Evolutionary conservation across 2,329 filamentous ascomycete genomes (phyloP), one percentile per base, ranked within the genome.

Genomic region (Leptosphaerulina australis): DNA sequence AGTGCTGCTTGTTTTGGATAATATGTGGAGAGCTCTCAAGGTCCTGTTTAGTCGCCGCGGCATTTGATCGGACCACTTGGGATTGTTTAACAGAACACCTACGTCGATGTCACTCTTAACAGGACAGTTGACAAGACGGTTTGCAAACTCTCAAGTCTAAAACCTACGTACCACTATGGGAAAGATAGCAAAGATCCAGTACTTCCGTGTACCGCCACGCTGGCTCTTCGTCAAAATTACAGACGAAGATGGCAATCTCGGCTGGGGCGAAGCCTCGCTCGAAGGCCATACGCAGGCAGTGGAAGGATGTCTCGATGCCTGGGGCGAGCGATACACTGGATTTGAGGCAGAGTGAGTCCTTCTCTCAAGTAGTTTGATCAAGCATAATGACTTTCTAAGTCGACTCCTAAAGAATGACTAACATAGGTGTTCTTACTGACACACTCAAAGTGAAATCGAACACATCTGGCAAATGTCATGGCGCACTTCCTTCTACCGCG

Each of bases 191-290:
- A 78, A 66, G 20, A 84, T 91, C 33, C 87, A 90, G 60, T 89
- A 90, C 66, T 91, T 90, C 67, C 82, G 88, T 14, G 84, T 91
- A 7, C 85, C 86, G 35, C 88, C 88, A 11, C 79, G 88, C 30
- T 91, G 88, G 88, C 77, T 91, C 1, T 90, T 91, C 58, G 88
- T 91, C 58, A 91, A 91, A 69, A 81, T 91, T 55, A 85, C 82
- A 1, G 87, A 91, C 64, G 82, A 85, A 25, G 78, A 79, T 1
- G 86, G 83, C 3, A 77, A 82, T 25, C 75, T 79, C 40, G 88
- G 88, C 5, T 91, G 88, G 88, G 88, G 88, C 14, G 88, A 91
- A 67, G 87, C 85, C 0, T 87, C 86, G 0, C 73, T 91, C 0
- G 88, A 91, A 70, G 88, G 88, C 0, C 88, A 91, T 62, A 85